These are phyloP conservation scores for Aspergillus sclerotiicarbonarius DNA, from an alignment of 495 filamentous ascomycete species.

Conservation along the genomic window DNA sequence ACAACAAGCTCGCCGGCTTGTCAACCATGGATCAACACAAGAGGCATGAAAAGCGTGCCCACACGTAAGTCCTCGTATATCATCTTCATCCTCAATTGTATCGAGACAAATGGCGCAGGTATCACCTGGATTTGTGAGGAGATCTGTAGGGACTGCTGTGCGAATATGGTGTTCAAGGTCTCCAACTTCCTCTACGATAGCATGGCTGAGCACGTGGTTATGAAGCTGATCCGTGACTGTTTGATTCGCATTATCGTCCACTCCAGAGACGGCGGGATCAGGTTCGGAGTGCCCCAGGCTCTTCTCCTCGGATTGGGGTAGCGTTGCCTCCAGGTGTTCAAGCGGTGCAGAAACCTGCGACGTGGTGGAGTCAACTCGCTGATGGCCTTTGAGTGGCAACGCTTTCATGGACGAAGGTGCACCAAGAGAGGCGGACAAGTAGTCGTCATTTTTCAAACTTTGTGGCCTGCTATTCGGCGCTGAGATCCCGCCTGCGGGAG, in stretches of 20 bases:
- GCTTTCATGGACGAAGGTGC: slow-evolving; percentile 13
- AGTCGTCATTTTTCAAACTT: slow-evolving; percentile 24
- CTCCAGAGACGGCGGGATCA: background rate
- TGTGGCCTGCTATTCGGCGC: slow-evolving; percentile 50
- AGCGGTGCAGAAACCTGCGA: slow-evolving; percentile 18
- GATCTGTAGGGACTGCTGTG: slow-evolving; percentile 75
- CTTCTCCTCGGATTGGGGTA: slow-evolving; percentile 23
- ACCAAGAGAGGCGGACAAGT: slow-evolving; percentile 12
- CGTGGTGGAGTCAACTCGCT: slow-evolving; percentile 14
- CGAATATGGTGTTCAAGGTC: slow-evolving; percentile 87
- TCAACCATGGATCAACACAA: slow-evolving; percentile 96
- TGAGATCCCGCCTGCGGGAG: slow-evolving; percentile 82
- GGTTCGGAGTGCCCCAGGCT: slow-evolving; percentile 2
- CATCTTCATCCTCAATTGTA: slow-evolving; percentile 88
- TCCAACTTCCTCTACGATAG: slow-evolving; percentile 52
- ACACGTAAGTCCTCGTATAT: slow-evolving; percentile 89
- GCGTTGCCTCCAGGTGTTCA: slow-evolving; percentile 7
- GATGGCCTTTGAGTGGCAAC: slow-evolving; percentile 20
- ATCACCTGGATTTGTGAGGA: slow-evolving; percentile 84
- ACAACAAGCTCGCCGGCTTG: slow-evolving; percentile 88
- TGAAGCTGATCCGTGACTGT: background rate
- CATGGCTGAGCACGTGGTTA: background rate
- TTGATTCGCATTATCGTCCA: slow-evolving; percentile 1
- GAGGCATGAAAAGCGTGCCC: slow-evolving; percentile 96
- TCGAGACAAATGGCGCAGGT: slow-evolving; percentile 97